phyloP scores from a whole-genome alignment of 371 early-diverging fungal species.

The Mortierella sp. region DNA sequence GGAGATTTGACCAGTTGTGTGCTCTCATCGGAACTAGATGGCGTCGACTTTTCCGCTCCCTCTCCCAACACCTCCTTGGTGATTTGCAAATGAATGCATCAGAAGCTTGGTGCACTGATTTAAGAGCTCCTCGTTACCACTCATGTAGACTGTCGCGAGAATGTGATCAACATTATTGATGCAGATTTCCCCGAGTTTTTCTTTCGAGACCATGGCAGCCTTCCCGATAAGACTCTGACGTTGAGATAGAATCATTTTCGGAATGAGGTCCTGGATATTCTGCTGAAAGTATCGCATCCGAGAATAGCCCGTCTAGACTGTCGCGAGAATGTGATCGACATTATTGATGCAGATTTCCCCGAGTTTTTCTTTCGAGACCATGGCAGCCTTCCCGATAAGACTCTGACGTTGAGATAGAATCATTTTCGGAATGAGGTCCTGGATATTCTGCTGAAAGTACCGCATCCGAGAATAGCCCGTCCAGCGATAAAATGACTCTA shows the following conservation, averaged over 20 bases:
- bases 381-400: conserved; percentile 27
- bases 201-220: conserved; percentile 15
- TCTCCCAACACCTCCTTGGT: conserved; percentile 50
- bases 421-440: conserved; percentile 25
- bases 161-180: conserved; percentile 31
- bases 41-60: neutral
- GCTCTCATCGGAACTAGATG: conserved; percentile 4
- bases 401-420: conserved; percentile 10
- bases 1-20: conserved; percentile 1
- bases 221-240: conserved; percentile 19
- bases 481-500: conserved; percentile 25
- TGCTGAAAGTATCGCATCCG: conserved; percentile 13
- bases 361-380: conserved; percentile 4
- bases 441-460: conserved; percentile 20
- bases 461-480: conserved; percentile 7
- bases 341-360: conserved; percentile 30
- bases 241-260: conserved; percentile 24
- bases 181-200: conserved; percentile 21
- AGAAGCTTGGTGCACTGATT: conserved; percentile 19
- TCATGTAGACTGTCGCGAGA: conserved; percentile 36
- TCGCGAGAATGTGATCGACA: conserved; percentile 34
- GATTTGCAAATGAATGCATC: conserved; percentile 57
- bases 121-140: conserved; percentile 11
- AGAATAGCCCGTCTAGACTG: conserved; percentile 24
- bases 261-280: conserved; percentile 18